Conservation (phyloP, 164 flowering plant genomes). For the Liquidambar formosana region DNA sequence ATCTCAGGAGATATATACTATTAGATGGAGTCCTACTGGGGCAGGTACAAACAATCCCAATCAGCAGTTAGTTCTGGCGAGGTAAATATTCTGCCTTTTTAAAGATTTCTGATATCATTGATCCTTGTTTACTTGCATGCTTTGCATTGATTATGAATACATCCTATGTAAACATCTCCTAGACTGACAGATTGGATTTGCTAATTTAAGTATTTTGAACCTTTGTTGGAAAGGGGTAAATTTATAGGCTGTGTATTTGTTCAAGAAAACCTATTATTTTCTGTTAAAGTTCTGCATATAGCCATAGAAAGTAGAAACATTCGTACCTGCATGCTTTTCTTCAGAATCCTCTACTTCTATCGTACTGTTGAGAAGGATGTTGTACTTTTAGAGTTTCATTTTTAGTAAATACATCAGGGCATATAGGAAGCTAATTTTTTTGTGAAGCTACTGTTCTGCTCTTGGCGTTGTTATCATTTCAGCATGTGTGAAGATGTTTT, state of each 20-base stretch:
- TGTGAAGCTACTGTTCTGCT: too few relatives aligned
- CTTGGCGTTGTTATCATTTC: too few relatives aligned
- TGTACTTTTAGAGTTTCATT: not conserved
- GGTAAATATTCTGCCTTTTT: constrained; percentile 41
- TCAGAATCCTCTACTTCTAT: not conserved
- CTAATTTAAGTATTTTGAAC: too few relatives aligned
- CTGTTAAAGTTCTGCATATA: not conserved
- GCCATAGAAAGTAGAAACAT: not conserved
- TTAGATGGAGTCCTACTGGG: constrained; percentile 99
- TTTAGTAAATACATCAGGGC: too few relatives aligned
- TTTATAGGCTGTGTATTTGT: not conserved
- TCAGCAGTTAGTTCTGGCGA: constrained; percentile 77
- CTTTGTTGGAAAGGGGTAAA: not conserved
- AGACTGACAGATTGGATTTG: too few relatives aligned
- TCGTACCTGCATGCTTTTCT: not conserved
- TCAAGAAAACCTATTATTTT: not conserved
- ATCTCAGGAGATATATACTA: constrained; percentile 90
- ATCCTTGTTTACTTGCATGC: not conserved
- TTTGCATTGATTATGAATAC: not conserved
- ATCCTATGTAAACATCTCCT: not conserved
- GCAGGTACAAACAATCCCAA: constrained; percentile 85
- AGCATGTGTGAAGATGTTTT: too few relatives aligned
- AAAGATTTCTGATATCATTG: too few relatives aligned
- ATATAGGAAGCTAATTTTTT: too few relatives aligned
- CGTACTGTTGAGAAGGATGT: not conserved